A percentile compares a stretch with the other conserved stretches of the same genome.
phyloP scores from a whole-genome alignment of 2,329 filamentous ascomycete species.

The Pseudogymnoascus sp. region DNA sequence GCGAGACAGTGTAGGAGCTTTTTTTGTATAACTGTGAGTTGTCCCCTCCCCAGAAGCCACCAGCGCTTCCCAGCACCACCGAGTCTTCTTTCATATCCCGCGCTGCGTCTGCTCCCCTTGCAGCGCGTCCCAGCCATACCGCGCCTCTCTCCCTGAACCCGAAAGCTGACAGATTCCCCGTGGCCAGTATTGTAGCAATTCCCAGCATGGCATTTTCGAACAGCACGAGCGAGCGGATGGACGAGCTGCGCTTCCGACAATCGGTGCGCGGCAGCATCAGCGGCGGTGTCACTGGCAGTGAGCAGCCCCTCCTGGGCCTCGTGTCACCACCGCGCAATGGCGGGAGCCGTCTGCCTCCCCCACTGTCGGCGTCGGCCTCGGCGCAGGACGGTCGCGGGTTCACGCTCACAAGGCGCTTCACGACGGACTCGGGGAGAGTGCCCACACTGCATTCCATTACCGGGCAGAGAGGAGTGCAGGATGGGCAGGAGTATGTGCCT shows the following conservation, averaged over 20 bases:
- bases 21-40: constrained; percentile 7
- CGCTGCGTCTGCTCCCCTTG: not conserved
- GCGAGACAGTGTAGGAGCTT: constrained; percentile 4
- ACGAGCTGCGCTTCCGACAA: constrained; percentile 65
- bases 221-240: constrained; percentile 57
- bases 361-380: constrained; percentile 36
- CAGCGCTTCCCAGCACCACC: not conserved
- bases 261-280: not conserved
- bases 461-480: constrained; percentile 23
- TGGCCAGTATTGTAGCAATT: constrained; percentile 22
- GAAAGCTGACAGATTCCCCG: constrained; percentile 16
- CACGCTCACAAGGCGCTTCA: constrained; percentile 83
- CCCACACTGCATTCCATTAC: constrained; percentile 52
- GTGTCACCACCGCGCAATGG: constrained; percentile 62
- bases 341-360: constrained; percentile 52
- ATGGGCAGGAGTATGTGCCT: constrained; percentile 25
- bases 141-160: not conserved
- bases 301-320: constrained; percentile 67
- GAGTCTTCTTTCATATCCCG: not conserved
- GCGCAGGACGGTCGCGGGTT: constrained; percentile 57
- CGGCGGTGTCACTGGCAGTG: constrained; percentile 32
- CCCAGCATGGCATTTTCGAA: constrained; percentile 55
- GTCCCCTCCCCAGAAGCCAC: not conserved
- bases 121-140: constrained; percentile 17
- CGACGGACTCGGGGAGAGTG: constrained; percentile 78